A percentile compares a stretch with the other conserved stretches of the same genome.
Evolutionary conservation across 106 monocot species (phyloP).

Genomic region (Triglochin maritima): DNA sequence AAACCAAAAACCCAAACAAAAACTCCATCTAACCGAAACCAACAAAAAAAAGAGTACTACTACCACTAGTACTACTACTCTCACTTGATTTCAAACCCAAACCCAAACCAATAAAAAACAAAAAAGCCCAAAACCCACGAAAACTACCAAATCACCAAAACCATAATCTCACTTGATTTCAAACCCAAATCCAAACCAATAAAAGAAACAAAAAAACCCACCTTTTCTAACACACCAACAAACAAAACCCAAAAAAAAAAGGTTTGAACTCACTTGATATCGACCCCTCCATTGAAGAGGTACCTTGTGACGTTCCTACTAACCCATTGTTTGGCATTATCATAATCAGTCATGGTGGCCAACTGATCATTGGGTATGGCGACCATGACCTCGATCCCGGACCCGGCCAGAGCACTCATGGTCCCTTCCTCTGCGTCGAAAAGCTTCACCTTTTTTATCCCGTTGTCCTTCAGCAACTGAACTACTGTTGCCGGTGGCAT

Average conservation of each 20-base stretch:
- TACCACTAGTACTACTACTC: no score
- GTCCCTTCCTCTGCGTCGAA: constrained; percentile 8
- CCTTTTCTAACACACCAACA: neutral
- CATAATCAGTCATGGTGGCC: constrained; percentile 4
- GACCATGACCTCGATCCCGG: constrained; percentile 17
- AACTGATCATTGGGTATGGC: constrained; percentile 13
- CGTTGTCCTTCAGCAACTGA: constrained; percentile 15
- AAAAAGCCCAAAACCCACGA: no score
- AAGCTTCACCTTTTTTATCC: constrained; percentile 14
- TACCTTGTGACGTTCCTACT: constrained; percentile 6
- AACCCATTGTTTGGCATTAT: constrained; percentile 7
- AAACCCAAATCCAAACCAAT: no score
- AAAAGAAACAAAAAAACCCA: no score
- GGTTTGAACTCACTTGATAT: constrained; percentile 1
- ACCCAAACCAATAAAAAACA: no score
- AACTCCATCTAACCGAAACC: no score
- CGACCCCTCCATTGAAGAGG: constrained; percentile 10
- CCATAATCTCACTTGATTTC: no score
- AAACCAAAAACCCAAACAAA: no score
- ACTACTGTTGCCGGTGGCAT: constrained; percentile 13
- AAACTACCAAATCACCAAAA: no score
- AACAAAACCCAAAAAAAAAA: neutral
- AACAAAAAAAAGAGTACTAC: no score
- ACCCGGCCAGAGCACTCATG: constrained; percentile 7
- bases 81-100: no score